A percentile compares a stretch with the other conserved stretches of the same genome.
These are phyloP conservation scores for Spatholobus suberectus DNA, from an alignment of 306 rosid species.

Conservation along the genomic window DNA sequence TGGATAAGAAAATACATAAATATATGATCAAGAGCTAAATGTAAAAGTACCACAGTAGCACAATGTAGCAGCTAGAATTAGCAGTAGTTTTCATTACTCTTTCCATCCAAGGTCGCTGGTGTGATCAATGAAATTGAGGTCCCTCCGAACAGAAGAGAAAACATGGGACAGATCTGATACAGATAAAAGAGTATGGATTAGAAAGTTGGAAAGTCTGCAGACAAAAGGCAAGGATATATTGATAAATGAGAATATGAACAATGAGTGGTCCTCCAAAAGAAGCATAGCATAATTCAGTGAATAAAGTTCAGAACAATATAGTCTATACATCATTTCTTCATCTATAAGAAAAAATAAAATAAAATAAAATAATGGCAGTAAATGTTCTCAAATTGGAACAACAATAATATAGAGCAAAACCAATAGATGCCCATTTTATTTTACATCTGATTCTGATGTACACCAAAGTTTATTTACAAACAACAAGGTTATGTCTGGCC, in stretches of 20 bases:
- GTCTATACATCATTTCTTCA: neutral
- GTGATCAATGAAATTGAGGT: conserved; percentile 80
- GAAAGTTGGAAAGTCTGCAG: neutral
- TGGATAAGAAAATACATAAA: conserved; percentile 19
- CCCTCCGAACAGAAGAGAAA: conserved; percentile 77
- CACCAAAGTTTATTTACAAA: neutral
- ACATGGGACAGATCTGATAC: conserved; percentile 79
- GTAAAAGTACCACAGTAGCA: neutral
- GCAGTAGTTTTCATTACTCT: conserved; percentile 63
- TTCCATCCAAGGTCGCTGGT: conserved; percentile 90
- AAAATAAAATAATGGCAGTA: neutral
- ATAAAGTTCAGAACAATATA: conserved; percentile 6
- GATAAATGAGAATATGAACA: neutral
- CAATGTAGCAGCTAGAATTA: conserved; percentile 25
- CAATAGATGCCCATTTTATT: neutral
- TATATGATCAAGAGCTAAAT: conserved; percentile 33
- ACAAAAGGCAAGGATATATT: conserved; percentile 17
- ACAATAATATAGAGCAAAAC: neutral
- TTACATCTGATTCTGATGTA: neutral
- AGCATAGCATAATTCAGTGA: neutral
- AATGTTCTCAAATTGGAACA: neutral
- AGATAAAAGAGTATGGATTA: conserved; percentile 29
- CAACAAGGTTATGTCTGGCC: neutral
- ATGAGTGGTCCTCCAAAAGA: neutral
- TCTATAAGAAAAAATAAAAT: neutral